Base-by-base conservation (phyloP, 1,284 basidiomycete species). In the Puccinia coronata region DNA sequence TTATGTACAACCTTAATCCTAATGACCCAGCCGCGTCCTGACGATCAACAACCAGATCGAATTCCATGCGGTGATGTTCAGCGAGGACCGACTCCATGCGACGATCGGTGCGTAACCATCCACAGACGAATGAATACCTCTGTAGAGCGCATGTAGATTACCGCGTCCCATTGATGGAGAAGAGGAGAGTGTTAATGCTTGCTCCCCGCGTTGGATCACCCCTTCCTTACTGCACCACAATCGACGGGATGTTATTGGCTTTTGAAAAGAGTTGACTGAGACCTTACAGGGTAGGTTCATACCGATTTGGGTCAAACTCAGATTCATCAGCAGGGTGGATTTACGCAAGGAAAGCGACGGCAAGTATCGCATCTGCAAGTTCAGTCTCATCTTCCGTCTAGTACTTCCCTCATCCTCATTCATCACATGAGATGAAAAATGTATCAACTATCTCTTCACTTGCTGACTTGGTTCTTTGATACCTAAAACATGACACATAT, bases 31-130 rank as follows among this genome's bases (percentile, higher is more conserved):
- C 41, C 78, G 78, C 28, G 39, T 72, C 2, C 28, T 80, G 4
- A 59, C 69, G 34, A 72, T 72, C 18, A 71, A 80, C 41, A 72
- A 80, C 70, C 23, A 49, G 70, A 72, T 80, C 53, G 53, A 36
- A 18, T 80, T 80, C 57, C 49, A 71, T 80, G 67, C 78, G 20
- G 57, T 80, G 8, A 80, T 72, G 78, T 71, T 80, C 41, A 72
- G 69, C 55, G 78, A 80, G 53, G 43, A 80, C 51, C 47, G 59
- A 31, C 67, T 69, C 53, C 23, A 63, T 11, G 69, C 55, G 0
- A 43, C 67, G 3, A 34, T 80, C 25, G 78, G 78, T 80, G 36
- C 20, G 36, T 63, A 16, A 20, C 25, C 43, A 9, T 28, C 23
- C 18, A 25, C 2, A 41, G 2, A 25, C 8, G 55, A 25, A 20